Base-by-base conservation (phyloP, 257 asterid genomes). In the Ocimum tenuiflorum region DNA sequence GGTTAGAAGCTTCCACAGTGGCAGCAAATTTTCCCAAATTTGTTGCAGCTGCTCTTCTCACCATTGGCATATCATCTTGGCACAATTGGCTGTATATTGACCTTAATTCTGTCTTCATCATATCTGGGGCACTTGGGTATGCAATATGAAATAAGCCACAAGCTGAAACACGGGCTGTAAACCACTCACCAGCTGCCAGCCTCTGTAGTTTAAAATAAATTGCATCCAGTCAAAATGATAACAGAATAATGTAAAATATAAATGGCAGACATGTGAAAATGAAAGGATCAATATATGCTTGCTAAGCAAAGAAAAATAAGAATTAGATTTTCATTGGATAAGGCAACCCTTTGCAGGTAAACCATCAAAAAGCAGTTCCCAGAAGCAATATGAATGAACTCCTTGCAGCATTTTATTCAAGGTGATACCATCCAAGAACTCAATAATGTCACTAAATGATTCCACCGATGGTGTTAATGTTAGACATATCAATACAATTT, bases 151-250 rank as follows among this genome's bases (percentile, higher is more conserved):
- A 89, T 55, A 89, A 74, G 71, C 97, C 97, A 68, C 97, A 89
- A 41, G 97, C 91, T 42, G 97, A 89, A 56, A 89, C 91, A 22
- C 96, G 89, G 48, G 96, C 96, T 36, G 96, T 89, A 62, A 89
- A 89, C 96, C 97, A 89, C 81, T 89, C 97, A 29, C 97, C 95
- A 60, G 95, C 94, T 35, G 95, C 95, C 72, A 89, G 78, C 79
- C 97, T 88, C 95, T 89, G 75, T 43, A 74, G 22, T 55, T 54
- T 11, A n/a, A 67, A 76, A 36, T 29, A 41, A 23, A 45, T 60
- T 17, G 61, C 45, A 35, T 61, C 18, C 15, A 57, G 49, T 49
- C 63, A 67, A 59, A 27, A 57, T 10, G 33, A 63, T 53, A 24
- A 20, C 62, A 11, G 23, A 60, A 42, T 13, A 31, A 10, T 64